These are phyloP conservation scores for Erythrobasidium hasegawianum DNA, from an alignment of 1,284 basidiomycete species.

Conservation along the genomic window DNA sequence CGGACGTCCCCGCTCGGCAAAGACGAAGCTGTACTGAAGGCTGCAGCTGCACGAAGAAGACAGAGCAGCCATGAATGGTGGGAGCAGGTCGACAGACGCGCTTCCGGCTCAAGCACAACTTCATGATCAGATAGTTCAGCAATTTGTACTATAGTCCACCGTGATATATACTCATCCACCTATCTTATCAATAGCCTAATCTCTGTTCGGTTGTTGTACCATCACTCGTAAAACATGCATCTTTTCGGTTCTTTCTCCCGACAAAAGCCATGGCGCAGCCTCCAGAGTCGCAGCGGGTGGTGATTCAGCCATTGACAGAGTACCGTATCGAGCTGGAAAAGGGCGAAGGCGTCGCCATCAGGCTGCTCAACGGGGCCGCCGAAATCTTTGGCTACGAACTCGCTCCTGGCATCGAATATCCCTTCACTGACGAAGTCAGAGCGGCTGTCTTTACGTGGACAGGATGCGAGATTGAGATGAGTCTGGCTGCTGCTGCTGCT, in stretches of 20 bases:
- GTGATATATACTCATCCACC: no score
- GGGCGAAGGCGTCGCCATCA: constrained; percentile 74
- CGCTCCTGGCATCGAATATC: constrained; percentile 70
- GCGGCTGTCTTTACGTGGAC: constrained; percentile 82
- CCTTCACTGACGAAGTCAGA: constrained; percentile 81
- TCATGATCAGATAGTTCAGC: no score
- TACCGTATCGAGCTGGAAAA: constrained; percentile 95
- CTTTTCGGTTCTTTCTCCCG: no score
- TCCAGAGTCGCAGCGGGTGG: constrained; percentile 17
- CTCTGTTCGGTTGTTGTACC: no score
- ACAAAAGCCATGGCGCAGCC: constrained; percentile 11
- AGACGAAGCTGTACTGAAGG: background rate
- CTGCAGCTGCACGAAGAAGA: constrained; percentile 20
- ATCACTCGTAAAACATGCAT: no score
- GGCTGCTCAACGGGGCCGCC: constrained; percentile 70
- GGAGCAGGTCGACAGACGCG: constrained; percentile 24
- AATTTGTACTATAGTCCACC: no score
- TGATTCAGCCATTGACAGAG: constrained; percentile 54
- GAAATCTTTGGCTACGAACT: constrained; percentile 87
- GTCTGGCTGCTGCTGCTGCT: constrained; percentile 42
- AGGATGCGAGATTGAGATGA: constrained; percentile 79
- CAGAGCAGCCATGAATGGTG: constrained; percentile 28
- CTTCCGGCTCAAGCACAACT: background rate
- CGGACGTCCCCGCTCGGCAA: background rate
- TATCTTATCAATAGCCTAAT: no score